These are phyloP conservation scores for Erysiphe pulchra DNA, from an alignment of 2,329 filamentous ascomycete genomes.

Conservation along the genomic window DNA sequence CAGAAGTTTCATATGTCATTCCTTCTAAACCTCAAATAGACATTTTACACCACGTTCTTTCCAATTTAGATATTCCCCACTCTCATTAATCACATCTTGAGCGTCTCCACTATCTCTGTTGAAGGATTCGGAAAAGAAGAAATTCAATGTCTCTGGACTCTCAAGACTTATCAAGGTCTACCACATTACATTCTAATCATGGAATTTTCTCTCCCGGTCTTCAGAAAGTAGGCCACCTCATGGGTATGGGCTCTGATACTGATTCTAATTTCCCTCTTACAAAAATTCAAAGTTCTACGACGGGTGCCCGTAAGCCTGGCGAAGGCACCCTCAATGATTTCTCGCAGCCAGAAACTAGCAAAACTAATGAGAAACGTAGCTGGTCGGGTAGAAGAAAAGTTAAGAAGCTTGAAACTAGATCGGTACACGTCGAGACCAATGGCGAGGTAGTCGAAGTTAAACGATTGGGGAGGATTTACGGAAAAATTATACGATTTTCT, in stretches of 20 bases:
- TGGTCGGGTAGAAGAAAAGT: slow-evolving; percentile 18
- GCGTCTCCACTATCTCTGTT: too few relatives aligned
- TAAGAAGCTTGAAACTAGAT: slow-evolving; percentile 16
- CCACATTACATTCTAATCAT: too few relatives aligned
- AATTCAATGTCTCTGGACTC: too few relatives aligned
- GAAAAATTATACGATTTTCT: slow-evolving; percentile 35
- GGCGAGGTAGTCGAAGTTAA: slow-evolving; percentile 31
- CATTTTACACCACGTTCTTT: too few relatives aligned
- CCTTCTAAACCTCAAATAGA: too few relatives aligned
- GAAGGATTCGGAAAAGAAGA: too few relatives aligned
- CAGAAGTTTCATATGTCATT: too few relatives aligned
- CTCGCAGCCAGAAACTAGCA: slow-evolving; percentile 3
- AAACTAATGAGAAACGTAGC: slow-evolving; percentile 10
- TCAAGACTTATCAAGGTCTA: too few relatives aligned
- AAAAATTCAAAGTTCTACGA: slow-evolving; percentile 29
- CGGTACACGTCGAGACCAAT: slow-evolving; percentile 20
- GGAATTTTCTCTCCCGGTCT: background rate
- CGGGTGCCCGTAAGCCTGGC: slow-evolving; percentile 24
- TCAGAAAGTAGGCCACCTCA: background rate
- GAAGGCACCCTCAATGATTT: slow-evolving; percentile 12
- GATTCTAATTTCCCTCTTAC: slow-evolving; percentile 26
- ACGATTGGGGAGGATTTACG: slow-evolving; percentile 38
- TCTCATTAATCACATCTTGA: too few relatives aligned
- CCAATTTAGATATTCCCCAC: too few relatives aligned
- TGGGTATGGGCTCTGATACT: slow-evolving; percentile 6